These are phyloP conservation scores for Saccharomycopsis lassenensis DNA, from an alignment of 805 yeast genomes.

Conservation along the genomic window DNA sequence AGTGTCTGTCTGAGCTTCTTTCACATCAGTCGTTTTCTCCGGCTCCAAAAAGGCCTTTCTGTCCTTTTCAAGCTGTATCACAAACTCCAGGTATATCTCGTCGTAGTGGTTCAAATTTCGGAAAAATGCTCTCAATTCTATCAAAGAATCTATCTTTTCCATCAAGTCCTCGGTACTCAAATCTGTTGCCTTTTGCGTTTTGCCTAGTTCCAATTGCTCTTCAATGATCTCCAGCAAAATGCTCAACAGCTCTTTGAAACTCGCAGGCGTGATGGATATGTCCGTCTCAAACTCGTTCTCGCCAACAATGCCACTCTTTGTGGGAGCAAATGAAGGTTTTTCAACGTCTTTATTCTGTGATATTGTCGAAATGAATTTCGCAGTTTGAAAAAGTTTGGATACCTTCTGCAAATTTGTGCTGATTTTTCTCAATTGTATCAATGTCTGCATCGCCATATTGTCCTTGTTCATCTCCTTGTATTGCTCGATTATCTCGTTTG, in stretches of 20 bases:
- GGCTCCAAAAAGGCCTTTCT: not conserved
- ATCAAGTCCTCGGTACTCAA: conserved; percentile 3
- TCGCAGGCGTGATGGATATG: conserved; percentile 8
- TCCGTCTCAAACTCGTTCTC: not conserved
- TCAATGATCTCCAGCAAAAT: conserved; percentile 11
- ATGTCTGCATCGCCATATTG: conserved; percentile 7
- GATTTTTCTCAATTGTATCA: conserved; percentile 7
- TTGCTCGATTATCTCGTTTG: conserved; percentile 3
- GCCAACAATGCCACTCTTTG: too few relatives aligned
- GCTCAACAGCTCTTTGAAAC: conserved; percentile 8
- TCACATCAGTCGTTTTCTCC: not conserved
- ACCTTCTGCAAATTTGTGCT: conserved; percentile 6
- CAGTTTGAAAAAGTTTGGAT: conserved; percentile 13
- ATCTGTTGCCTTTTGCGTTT: conserved; percentile 1
- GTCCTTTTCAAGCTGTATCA: conserved; percentile 3
- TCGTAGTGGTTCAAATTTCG: conserved; percentile 10
- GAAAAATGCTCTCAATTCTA: conserved; percentile 12
- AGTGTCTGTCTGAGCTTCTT: not conserved
- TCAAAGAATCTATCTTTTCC: conserved; percentile 11
- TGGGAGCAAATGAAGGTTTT: too few relatives aligned
- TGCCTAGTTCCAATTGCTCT: conserved; percentile 12
- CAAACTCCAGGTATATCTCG: conserved; percentile 7
- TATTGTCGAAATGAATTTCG: conserved; percentile 15
- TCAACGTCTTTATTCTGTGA: conserved; percentile 3
- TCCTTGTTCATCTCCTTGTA: conserved; percentile 7